Evolutionary conservation across 495 filamentous ascomycete genomes (phyloP), one percentile per base, ranked within the genome.

Genomic region (Aspergillus nanangensis): DNA sequence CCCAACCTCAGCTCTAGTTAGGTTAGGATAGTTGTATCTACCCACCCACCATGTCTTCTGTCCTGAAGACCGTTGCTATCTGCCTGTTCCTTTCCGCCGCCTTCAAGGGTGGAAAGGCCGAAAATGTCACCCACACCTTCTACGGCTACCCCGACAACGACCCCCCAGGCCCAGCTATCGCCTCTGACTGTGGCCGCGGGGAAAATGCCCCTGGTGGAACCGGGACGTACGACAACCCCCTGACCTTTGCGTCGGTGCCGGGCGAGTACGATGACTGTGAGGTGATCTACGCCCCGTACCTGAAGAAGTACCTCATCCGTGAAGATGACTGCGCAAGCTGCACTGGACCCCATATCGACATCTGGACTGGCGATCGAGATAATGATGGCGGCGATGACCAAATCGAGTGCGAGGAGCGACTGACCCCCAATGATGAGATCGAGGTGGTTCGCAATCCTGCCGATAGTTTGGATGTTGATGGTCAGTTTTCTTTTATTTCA

Each of bases 111-210:
- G 25, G 25, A 29, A 11, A 11, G 11, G 7, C 25, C 37, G 21
- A 4, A 10, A 21, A 24, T 4, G 37, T 39, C 18, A 5, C 20
- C 5, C 40, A 43, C 39, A 67, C 64, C 32, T 67, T 65, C 51
- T 67, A 58, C 47, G 60, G 74, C 39, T 71, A 55, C 23, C 68
- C 69, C 5, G 74, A 77, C 55, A 74, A 76, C 42, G 51, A 51
- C 23, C 70, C 71, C 1, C 60, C 71, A 9, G 69, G 70, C 3
- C 43, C 64, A 5, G 66, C 29, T 14, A 71, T 60, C 11, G 67
- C 70, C 0, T 68, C 63, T 48, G 53, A 65, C 41, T 64, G 63
- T 38, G 61, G 60, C 19, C 67, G 65, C 8, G 59, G 66, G 8
- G 44, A 57, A 43, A 52, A 18, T 22, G 51, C 62, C 18, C n/a